Conservation (phyloP, 805 yeast genomes). For the Cyberlindnera maclurae region DNA sequence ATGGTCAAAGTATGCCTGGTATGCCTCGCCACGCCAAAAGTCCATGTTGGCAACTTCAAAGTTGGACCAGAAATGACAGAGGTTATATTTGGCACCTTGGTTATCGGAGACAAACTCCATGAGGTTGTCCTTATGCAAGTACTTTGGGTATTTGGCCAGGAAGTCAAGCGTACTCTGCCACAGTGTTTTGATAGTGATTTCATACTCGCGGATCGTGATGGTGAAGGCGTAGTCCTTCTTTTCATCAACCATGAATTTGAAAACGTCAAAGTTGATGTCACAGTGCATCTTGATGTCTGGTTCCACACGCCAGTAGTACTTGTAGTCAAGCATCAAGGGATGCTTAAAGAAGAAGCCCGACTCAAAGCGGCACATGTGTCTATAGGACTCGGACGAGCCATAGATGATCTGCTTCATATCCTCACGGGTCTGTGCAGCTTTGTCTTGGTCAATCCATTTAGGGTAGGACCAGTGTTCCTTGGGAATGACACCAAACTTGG, state of each 20-base stretch:
- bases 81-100: conserved; percentile 63
- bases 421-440: conserved; percentile 50
- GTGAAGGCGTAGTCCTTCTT: conserved; percentile 71
- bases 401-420: conserved; percentile 52
- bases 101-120: conserved; percentile 67
- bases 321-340: conserved; percentile 65
- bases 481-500: conserved; percentile 77
- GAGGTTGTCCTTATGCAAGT: conserved; percentile 52
- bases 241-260: conserved; percentile 76
- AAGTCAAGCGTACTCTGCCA: conserved; percentile 69
- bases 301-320: conserved; percentile 94
- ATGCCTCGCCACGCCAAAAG: conserved; percentile 71
- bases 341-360: conserved; percentile 86
- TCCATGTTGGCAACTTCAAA: conserved; percentile 73
- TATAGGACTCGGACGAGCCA: conserved; percentile 60
- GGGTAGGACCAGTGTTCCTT: conserved; percentile 85
- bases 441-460: conserved; percentile 67
- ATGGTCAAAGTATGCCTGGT: conserved; percentile 59
- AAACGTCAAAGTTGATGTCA: conserved; percentile 74
- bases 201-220: conserved; percentile 70
- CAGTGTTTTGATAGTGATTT: conserved; percentile 63
- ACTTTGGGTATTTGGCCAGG: conserved; percentile 51
- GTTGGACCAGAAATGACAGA: conserved; percentile 90
- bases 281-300: conserved; percentile 77
- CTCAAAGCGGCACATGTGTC: conserved; percentile 92